Conservation (phyloP, 2,329 filamentous ascomycete species). For the Cercospora zeae-maydis region DNA sequence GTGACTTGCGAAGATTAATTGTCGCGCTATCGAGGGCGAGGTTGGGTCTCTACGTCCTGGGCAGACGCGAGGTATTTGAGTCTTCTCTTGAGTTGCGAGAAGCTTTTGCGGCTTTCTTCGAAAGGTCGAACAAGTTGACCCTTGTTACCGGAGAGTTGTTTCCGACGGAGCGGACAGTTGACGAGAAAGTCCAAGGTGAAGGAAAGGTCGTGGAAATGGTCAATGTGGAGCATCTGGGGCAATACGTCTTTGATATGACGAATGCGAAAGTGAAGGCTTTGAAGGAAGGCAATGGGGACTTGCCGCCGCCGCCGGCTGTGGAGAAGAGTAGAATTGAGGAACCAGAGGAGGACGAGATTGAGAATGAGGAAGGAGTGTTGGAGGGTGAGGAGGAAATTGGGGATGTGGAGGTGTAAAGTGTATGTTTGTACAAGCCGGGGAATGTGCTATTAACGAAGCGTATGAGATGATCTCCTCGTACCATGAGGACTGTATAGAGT, state of each 20-base stretch:
- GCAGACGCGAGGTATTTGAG: conserved; percentile 83
- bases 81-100: conserved; percentile 81
- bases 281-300: conserved; percentile 41
- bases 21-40: conserved; percentile 91
- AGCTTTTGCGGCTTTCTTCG: conserved; percentile 77
- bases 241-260: conserved; percentile 97
- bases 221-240: conserved; percentile 85
- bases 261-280: conserved; percentile 62
- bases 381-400: background rate
- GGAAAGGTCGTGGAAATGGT: conserved; percentile 70
- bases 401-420: conserved; percentile 7
- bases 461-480: background rate
- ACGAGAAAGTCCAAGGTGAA: conserved; percentile 38
- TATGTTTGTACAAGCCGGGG: background rate
- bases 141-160: conserved; percentile 85
- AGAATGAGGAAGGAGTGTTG: conserved; percentile 21
- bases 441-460: background rate
- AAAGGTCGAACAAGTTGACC: conserved; percentile 62
- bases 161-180: conserved; percentile 58
- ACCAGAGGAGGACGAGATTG: conserved; percentile 34
- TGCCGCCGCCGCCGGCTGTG: conserved; percentile 24
- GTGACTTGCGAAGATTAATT: conserved; percentile 88
- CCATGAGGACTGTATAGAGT: background rate
- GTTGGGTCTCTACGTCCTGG: conserved; percentile 86
- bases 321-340: conserved; percentile 28